Conservation (phyloP, 2,329 filamentous ascomycete genomes). For the Colletotrichum somersetense region DNA sequence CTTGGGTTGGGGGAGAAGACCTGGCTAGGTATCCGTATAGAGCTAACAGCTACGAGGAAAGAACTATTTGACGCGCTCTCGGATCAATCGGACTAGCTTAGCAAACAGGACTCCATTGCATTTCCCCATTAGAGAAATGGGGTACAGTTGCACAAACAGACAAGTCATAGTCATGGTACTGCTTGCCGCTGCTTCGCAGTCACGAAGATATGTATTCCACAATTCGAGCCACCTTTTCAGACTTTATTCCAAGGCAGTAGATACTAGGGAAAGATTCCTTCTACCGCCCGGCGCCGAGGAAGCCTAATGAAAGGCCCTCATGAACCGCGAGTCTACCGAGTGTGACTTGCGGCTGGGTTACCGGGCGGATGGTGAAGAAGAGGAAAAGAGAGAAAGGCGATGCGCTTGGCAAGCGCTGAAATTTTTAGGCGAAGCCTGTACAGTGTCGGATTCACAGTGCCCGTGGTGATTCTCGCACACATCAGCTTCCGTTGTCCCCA, state of each 20-base stretch:
- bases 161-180: not conserved
- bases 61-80: not conserved
- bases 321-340: conserved; percentile 48
- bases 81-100: too few relatives aligned
- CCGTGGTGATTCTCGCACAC: not conserved
- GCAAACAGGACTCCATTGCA: not conserved
- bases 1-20: too few relatives aligned
- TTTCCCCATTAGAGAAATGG: not conserved
- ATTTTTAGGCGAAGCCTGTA: conserved; percentile 39
- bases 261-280: conserved; percentile 78
- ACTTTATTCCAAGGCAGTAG: conserved; percentile 84
- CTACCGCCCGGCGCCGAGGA: conserved; percentile 71
- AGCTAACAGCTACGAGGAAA: not conserved
- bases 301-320: conserved; percentile 66
- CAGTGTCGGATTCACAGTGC: conserved; percentile 37
- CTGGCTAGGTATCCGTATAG: not conserved
- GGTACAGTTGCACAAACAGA: not conserved
- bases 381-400: conserved; percentile 46
- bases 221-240: conserved; percentile 89
- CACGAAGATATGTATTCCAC: conserved; percentile 71
- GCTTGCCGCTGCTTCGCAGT: not conserved
- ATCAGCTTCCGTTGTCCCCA: conserved; percentile 35
- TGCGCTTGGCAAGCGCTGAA: conserved; percentile 12
- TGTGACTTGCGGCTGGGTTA: conserved; percentile 47
- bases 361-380: conserved; percentile 56